Conservation (phyloP, 164 flowering plant species). For the Macadamia tetraphylla region DNA sequence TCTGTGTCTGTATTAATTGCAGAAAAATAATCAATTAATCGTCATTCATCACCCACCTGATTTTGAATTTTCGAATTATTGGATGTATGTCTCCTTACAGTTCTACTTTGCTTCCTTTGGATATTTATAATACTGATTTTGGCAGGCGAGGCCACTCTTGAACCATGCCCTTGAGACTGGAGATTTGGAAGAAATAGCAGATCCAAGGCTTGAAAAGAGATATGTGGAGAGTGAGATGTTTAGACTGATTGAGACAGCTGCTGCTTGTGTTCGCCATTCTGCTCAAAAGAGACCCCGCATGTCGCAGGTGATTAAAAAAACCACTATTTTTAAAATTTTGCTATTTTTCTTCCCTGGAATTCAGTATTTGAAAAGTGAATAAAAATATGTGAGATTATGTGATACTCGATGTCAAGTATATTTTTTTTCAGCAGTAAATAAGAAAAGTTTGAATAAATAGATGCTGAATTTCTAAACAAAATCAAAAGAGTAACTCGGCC, state of each 20-base stretch:
- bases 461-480: too few relatives aligned
- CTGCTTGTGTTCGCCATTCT: slow-evolving; percentile 69
- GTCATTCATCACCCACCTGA: background rate
- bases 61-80: background rate
- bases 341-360: too few relatives aligned
- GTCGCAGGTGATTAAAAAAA: slow-evolving; percentile 39
- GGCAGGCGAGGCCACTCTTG: slow-evolving; percentile 66
- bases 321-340: too few relatives aligned
- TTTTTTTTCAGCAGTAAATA: too few relatives aligned
- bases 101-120: background rate
- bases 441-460: too few relatives aligned
- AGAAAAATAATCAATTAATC: too few relatives aligned
- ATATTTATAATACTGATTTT: slow-evolving; percentile 5
- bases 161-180: slow-evolving; percentile 45
- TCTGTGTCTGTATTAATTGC: too few relatives aligned
- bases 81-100: background rate
- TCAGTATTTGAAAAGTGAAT: too few relatives aligned
- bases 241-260: slow-evolving; percentile 64
- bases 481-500: too few relatives aligned
- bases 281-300: slow-evolving; percentile 65
- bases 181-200: slow-evolving; percentile 40
- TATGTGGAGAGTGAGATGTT: slow-evolving; percentile 50
- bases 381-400: too few relatives aligned
- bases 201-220: slow-evolving; percentile 49
- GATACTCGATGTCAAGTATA: too few relatives aligned